Percentiles rank a stretch among this genome's conserved stretches.
Evolutionary conservation across 1,139 yeast genomes (phyloP).

Genomic region (Candida neerlandica): DNA sequence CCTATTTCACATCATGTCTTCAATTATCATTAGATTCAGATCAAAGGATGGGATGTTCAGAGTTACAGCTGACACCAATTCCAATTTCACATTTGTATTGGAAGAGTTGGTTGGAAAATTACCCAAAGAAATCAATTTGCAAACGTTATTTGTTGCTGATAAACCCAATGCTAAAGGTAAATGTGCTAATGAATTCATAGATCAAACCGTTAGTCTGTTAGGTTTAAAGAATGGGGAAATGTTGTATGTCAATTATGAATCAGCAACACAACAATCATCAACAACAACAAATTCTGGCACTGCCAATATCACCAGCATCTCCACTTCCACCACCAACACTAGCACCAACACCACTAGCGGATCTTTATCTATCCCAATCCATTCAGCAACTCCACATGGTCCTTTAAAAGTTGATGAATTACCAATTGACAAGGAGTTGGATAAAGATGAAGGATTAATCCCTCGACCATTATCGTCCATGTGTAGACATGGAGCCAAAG

Average conservation of each 20-base stretch:
- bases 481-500: constrained; percentile 89
- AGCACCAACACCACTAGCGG: not conserved
- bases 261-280: constrained; percentile 9
- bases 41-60: constrained; percentile 84
- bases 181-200: constrained; percentile 36
- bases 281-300: constrained; percentile 12
- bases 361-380: constrained; percentile 13
- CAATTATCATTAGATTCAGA: constrained; percentile 62
- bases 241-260: constrained; percentile 58
- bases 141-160: constrained; percentile 42
- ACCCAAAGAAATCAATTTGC: constrained; percentile 28
- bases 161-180: constrained; percentile 54
- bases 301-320: constrained; percentile 9
- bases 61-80: constrained; percentile 50
- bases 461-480: constrained; percentile 60
- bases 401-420: constrained; percentile 41
- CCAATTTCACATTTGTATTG: constrained; percentile 52
- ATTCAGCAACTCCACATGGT: constrained; percentile 13
- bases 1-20: constrained; percentile 2
- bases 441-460: constrained; percentile 72
- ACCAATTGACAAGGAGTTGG: constrained; percentile 69
- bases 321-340: constrained; percentile 9
- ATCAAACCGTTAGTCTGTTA: constrained; percentile 36
- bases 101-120: constrained; percentile 44
- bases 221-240: constrained; percentile 84